A percentile compares a stretch with the other conserved stretches of the same genome.
phyloP scores from a whole-genome alignment of 2,329 filamentous ascomycete genomes.

The Exophiala dermatitidis region DNA sequence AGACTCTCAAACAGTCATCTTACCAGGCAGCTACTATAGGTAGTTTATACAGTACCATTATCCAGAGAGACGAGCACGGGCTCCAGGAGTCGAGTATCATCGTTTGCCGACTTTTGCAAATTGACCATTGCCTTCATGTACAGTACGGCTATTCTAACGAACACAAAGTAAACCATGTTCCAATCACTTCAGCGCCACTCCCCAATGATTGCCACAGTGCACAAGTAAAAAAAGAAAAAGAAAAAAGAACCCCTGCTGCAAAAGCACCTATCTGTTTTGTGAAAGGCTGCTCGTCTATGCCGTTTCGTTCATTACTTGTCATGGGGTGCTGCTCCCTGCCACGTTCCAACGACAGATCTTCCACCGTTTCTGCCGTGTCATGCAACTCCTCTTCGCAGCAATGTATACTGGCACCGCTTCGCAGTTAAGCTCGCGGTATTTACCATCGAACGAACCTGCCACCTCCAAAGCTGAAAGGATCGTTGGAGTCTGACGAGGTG shows the following conservation, averaged over 20 bases:
- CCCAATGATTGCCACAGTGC: slow-evolving; percentile 6
- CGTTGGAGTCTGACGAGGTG: slow-evolving; percentile 9
- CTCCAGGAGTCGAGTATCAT: too few relatives aligned
- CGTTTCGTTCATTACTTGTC: slow-evolving; percentile 26
- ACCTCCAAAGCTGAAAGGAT: slow-evolving; percentile 23
- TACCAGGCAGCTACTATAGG: too few relatives aligned
- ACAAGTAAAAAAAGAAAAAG: not conserved
- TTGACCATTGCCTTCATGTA: slow-evolving; percentile 20
- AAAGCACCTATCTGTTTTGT: slow-evolving; percentile 10
- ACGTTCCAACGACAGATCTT: not conserved
- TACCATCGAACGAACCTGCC: slow-evolving; percentile 23
- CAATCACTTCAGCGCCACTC: slow-evolving; percentile 9
- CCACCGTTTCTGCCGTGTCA: not conserved
- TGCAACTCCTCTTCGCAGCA: slow-evolving; percentile 3
- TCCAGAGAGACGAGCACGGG: too few relatives aligned
- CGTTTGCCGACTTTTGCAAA: not conserved
- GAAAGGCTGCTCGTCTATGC: slow-evolving; percentile 24
- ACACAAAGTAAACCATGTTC: slow-evolving; percentile 10
- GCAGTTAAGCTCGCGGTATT: not conserved
- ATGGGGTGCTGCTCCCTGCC: slow-evolving; percentile 7
- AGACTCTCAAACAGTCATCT: too few relatives aligned
- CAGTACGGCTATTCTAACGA: slow-evolving; percentile 23
- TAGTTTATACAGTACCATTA: too few relatives aligned
- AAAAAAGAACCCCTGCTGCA: not conserved
- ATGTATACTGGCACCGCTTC: slow-evolving; percentile 3